These are phyloP conservation scores for Hyaloscypha hepaticicola DNA, from an alignment of 495 filamentous ascomycete genomes.

Conservation along the genomic window DNA sequence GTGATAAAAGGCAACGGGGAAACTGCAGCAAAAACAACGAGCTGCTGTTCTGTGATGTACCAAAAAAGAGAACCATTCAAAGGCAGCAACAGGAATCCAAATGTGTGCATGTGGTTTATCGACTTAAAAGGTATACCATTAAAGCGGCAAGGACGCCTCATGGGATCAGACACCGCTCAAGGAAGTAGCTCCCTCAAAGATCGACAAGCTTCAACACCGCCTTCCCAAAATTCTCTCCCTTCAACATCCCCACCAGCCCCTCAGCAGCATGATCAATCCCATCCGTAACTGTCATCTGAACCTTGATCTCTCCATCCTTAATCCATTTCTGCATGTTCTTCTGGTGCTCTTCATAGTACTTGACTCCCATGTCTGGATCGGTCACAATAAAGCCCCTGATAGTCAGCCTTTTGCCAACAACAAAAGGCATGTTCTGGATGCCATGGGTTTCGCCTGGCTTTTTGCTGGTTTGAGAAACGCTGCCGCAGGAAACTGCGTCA, in stretches of 20 bases:
- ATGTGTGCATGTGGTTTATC: too few species aligned
- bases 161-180: not conserved
- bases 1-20: too few species aligned
- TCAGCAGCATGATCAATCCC: conserved; percentile 84
- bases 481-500: conserved; percentile 45
- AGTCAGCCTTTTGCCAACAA: conserved; percentile 45
- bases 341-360: conserved; percentile 76
- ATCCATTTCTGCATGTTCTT: conserved; percentile 82
- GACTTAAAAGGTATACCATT: not conserved
- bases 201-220: conserved; percentile 68
- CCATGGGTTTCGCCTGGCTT: conserved; percentile 57
- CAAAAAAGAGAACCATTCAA: too few species aligned
- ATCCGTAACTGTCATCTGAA: conserved; percentile 63
- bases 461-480: conserved; percentile 71
- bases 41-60: too few species aligned
- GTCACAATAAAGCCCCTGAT: conserved; percentile 77
- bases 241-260: conserved; percentile 75
- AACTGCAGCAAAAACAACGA: too few species aligned
- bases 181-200: conserved; percentile 5
- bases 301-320: conserved; percentile 73
- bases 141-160: not conserved
- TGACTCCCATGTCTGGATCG: conserved; percentile 60
- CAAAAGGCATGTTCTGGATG: conserved; percentile 59
- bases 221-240: conserved; percentile 91
- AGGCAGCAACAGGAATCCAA: too few species aligned